A percentile compares a stretch with the other conserved stretches of the same genome.
phyloP scores from a whole-genome alignment of 768 basidiomycete species.

The Suillus variegatus region DNA sequence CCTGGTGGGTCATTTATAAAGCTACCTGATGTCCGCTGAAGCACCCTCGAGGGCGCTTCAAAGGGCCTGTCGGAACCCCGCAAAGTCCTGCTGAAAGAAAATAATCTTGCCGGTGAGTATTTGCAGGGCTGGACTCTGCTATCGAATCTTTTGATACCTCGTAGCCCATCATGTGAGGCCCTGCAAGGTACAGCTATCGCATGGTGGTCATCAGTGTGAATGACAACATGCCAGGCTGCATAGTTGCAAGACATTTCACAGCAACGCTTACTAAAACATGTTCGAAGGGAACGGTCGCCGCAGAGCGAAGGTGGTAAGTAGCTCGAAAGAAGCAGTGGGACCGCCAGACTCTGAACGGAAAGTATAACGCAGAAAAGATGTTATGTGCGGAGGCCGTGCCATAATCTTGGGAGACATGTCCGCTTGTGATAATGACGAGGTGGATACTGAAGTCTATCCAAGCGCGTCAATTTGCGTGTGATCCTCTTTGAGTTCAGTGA shows the following conservation, averaged over 20 bases:
- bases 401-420: not conserved
- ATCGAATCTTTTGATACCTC: not conserved
- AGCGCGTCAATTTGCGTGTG: not conserved
- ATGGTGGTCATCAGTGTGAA: not conserved
- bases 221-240: not conserved
- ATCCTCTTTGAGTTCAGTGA: not conserved
- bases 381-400: not conserved
- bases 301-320: not conserved
- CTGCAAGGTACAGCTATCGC: not conserved
- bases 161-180: not conserved
- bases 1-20: not conserved
- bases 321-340: not conserved
- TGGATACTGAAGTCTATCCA: not conserved
- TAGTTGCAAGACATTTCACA: not conserved
- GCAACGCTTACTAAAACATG: not conserved
- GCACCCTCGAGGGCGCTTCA: not conserved
- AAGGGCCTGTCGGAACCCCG: not conserved
- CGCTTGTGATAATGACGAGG: not conserved
- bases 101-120: not conserved
- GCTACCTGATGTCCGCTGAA: not conserved
- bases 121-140: not conserved
- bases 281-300: not conserved
- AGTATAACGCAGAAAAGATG: not conserved
- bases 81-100: not conserved
- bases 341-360: not conserved